Base-by-base conservation (phyloP, 805 yeast species). In the Peterozyma xylosa region DNA sequence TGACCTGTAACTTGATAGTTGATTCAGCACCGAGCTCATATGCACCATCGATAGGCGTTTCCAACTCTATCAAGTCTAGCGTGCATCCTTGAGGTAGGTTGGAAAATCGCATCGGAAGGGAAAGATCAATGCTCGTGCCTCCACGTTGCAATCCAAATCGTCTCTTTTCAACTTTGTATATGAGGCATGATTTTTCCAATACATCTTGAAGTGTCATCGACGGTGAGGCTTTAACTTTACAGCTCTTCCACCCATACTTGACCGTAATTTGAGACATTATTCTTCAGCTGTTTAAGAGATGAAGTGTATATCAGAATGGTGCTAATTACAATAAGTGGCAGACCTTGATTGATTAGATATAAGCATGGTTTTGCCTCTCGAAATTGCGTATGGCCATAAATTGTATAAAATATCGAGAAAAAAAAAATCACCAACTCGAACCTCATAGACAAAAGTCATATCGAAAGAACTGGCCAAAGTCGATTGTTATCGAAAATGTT, bases 1-100 rank as follows among this genome's bases (percentile, higher is more conserved):
- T 43, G 3, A 56, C 40, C 38, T 55, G 60, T 41, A 57, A 36
- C 29, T 57, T 58, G 32, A 56, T 43, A 6, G 50, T 53, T 14
- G 55, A 55, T 37, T 37, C 4, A 11, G 6, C 38, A 5, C 33
- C 34, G 9, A 29, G 14, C 27, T 11, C 15, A n/a, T 42, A 30
- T 9, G 39, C 37, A 7, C 35, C 5, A n/a, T 38, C 11, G 2
- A 16, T 13, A 11, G 17, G 5, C 14, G 10, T 35, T 14, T 14
- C 14, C 14, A 30, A 29, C 42, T 18, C 45, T 2, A 38, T 41
- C 37, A 72, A 48, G 7, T 56, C 55, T 33, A 74, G 44, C 38
- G 69, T 73, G 14, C 65, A 68, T 11, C 78, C 78, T 5, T 63
- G 56, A 2, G 77, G 72, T 15, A 74, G 48, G 42, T 68, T 67